A percentile compares a stretch with the other conserved stretches of the same genome.
Evolutionary conservation across 1,284 basidiomycete species (phyloP).

Genomic region (Ceratobasidium sp.): DNA sequence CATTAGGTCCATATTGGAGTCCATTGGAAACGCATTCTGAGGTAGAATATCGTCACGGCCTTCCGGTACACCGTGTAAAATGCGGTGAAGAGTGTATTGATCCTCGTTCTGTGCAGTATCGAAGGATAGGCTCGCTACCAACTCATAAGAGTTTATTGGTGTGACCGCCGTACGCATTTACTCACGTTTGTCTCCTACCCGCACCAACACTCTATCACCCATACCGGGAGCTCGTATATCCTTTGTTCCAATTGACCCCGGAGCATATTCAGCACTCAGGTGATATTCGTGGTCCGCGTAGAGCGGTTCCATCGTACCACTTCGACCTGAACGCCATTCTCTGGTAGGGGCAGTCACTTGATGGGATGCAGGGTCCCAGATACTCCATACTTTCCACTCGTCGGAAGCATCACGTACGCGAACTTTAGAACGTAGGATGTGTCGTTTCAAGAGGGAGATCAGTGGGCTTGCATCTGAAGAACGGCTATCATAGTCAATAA

Average conservation of each 20-base stretch:
- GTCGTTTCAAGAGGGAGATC: constrained; percentile 74
- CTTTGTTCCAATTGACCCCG: constrained; percentile 55
- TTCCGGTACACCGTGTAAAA: constrained; percentile 87
- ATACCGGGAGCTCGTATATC: constrained; percentile 80
- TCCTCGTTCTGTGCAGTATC: constrained; percentile 58
- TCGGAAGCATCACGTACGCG: constrained; percentile 77
- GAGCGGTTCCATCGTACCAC: constrained; percentile 70
- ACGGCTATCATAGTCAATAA: constrained; percentile 76
- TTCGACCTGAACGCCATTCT: constrained; percentile 64
- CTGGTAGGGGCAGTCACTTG: constrained; percentile 42
- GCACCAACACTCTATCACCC: constrained; percentile 73
- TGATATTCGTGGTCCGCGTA: constrained; percentile 55
- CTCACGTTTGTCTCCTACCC: constrained; percentile 76
- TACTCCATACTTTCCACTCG: constrained; percentile 79
- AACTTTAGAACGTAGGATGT: constrained; percentile 89
- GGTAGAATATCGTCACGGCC: constrained; percentile 80
- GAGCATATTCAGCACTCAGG: constrained; percentile 27
- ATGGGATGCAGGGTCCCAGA: constrained; percentile 64
- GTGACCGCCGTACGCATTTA: constrained; percentile 40
- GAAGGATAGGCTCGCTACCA: constrained; percentile 61
- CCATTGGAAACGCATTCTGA: constrained; percentile 85
- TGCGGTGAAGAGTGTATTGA: constrained; percentile 78
- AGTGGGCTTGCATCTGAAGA: constrained; percentile 48
- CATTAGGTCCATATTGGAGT: constrained; percentile 93
- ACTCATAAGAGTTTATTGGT: constrained; percentile 24